Conservation (phyloP, 2,329 filamentous ascomycete species). For the Aspergillus aculeatus region DNA sequence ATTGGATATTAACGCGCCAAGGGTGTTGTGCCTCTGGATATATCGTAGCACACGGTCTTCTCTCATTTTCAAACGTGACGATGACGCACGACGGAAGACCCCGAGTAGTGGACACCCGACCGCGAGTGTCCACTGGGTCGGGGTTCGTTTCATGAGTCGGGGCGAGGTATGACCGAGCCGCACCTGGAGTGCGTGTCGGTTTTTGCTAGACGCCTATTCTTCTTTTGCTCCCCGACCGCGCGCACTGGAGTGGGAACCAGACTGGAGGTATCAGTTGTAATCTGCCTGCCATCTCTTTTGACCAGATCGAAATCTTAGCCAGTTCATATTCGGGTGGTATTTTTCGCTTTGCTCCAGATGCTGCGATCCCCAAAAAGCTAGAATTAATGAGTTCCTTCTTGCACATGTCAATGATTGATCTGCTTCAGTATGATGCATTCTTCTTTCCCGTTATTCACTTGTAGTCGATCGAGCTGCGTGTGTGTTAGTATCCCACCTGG, state of each 20-base stretch:
- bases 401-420: neutral
- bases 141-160: conserved; percentile 8
- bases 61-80: conserved; percentile 8
- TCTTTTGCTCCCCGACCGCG: neutral
- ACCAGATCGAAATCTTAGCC: neutral
- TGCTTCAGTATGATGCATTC: neutral
- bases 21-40: conserved; percentile 12
- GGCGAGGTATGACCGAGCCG: conserved; percentile 5
- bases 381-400: conserved; percentile 23
- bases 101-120: conserved; percentile 2
- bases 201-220: conserved; percentile 2
- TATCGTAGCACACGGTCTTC: conserved; percentile 18
- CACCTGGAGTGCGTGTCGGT: conserved; percentile 4
- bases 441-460: too few relatives aligned
- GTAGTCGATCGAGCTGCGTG: too few relatives aligned
- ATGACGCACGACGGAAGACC: neutral
- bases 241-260: neutral
- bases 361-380: conserved; percentile 23
- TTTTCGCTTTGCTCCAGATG: conserved; percentile 14
- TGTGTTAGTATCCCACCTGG: too few relatives aligned
- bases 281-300: neutral
- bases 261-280: neutral
- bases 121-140: conserved; percentile 6
- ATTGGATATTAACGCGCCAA: conserved; percentile 17
- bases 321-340: conserved; percentile 15